Percentiles rank a stretch among this genome's conserved stretches.
phyloP scores from a whole-genome alignment of 371 early-diverging fungal species.

The Rhizopus arrhizus region DNA sequence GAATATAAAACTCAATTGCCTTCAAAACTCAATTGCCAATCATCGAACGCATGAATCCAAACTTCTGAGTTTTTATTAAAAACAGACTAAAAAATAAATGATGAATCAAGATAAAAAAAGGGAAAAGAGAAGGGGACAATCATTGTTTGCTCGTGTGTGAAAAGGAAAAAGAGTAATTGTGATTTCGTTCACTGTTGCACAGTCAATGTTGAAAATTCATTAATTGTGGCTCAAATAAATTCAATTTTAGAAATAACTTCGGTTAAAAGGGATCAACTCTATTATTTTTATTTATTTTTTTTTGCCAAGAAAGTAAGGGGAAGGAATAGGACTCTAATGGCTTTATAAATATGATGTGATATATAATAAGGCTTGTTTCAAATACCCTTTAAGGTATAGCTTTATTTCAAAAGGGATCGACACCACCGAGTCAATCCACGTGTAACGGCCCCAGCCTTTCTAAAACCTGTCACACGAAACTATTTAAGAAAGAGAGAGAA shows the following conservation, averaged over 20 bases:
- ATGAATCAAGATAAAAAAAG: background rate
- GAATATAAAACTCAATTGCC: too few relatives aligned
- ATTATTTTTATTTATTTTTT: background rate
- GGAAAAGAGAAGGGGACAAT: too few relatives aligned
- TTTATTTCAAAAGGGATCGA: constrained; percentile 1
- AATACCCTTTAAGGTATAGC: background rate
- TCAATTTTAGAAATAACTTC: background rate
- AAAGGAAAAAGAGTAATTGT: too few relatives aligned
- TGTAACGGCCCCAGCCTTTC: constrained; percentile 9
- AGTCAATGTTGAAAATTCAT: constrained; percentile 2
- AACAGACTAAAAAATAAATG: background rate
- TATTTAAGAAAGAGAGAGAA: background rate
- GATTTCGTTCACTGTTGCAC: background rate
- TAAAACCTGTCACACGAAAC: constrained; percentile 3
- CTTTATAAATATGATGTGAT: too few relatives aligned
- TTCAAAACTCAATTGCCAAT: too few relatives aligned
- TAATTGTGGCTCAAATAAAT: background rate
- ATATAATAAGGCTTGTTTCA: too few relatives aligned
- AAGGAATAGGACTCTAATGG: background rate
- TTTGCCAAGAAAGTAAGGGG: background rate
- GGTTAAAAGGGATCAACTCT: background rate
- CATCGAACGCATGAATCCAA: background rate
- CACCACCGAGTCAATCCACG: constrained; percentile 2
- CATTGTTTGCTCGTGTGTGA: too few relatives aligned
- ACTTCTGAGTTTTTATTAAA: constrained; percentile 3